A percentile compares a stretch with the other conserved stretches of the same genome.
These are phyloP conservation scores for Magnolia officinalis DNA, from an alignment of 164 flowering plant genomes.

Conservation along the genomic window DNA sequence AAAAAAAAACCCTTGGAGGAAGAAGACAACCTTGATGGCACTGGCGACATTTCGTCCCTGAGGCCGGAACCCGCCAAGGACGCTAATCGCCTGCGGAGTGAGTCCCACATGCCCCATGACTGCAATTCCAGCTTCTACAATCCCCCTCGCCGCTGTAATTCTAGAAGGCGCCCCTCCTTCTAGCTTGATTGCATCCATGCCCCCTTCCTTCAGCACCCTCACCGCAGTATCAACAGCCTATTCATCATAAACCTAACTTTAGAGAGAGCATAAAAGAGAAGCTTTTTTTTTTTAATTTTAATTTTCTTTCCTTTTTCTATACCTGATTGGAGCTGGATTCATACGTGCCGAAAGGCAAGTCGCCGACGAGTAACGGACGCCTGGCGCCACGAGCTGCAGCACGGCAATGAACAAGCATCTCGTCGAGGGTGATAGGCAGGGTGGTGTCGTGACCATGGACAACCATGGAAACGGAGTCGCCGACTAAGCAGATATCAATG, in stretches of 20 bases:
- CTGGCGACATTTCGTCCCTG: slow-evolving; percentile 84
- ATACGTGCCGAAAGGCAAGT: slow-evolving; percentile 84
- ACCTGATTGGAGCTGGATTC: slow-evolving; percentile 79
- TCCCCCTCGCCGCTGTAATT: slow-evolving; percentile 79
- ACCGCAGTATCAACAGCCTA: slow-evolving; percentile 93
- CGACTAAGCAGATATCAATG: slow-evolving; percentile 80
- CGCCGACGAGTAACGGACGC: slow-evolving; percentile 78
- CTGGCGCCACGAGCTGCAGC: slow-evolving; percentile 88
- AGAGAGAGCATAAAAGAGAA: not conserved
- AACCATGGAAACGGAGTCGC: slow-evolving; percentile 96
- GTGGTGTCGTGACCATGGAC: slow-evolving; percentile 97
- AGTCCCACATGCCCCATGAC: slow-evolving; percentile 97
- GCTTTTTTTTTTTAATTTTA: too few relatives aligned
- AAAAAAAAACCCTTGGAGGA: not conserved
- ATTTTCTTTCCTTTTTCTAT: not conserved
- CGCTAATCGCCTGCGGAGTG: slow-evolving; percentile 96
- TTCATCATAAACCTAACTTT: slow-evolving; percentile 19
- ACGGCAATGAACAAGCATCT: slow-evolving; percentile 98
- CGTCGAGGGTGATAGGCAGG: slow-evolving; percentile 72
- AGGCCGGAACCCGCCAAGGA: slow-evolving; percentile 95
- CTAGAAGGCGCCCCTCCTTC: slow-evolving; percentile 91
- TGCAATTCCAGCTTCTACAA: slow-evolving; percentile 96
- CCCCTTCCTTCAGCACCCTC: slow-evolving; percentile 85
- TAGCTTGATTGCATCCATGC: slow-evolving; percentile 93
- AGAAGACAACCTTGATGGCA: slow-evolving; percentile 70